Evolutionary conservation across 768 basidiomycete genomes (phyloP), one percentile per base, ranked within the genome.

Genomic region (Guyanaporus albipodus): DNA sequence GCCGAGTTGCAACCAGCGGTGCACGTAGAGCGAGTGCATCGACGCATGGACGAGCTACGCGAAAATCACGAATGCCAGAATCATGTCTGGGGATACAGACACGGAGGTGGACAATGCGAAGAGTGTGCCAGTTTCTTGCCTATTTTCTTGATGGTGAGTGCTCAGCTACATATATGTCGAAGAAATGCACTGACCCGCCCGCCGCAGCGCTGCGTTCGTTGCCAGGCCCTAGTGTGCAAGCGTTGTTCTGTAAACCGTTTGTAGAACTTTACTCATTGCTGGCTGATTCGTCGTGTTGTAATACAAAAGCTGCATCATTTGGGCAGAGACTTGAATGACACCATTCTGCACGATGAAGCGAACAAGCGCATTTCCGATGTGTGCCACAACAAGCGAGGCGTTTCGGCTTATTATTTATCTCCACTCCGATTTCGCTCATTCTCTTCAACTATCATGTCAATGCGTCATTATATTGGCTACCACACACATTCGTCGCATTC

Each of bases 51-150:
- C 17, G 52, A 63, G 4, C 61, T 85, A 33, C 67, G 78, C 6
- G 60, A 67, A 21, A 70, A 77, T 51, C 83, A 85, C 52, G 71
- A 76, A 27, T 85, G 83, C 52, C n/a, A n/a, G 12, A 54, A 57
- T 3, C 75, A 75, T 45, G 27, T 8, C 1, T 83, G 80, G 78
- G 64, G 53, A 33, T 70, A 70, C n/a, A 62, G 72, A 3, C 35
- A 64, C 15, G 78, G 78, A 0, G 60, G 61, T 3, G 76, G 72
- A 10, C 34, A 33, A 15, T 82, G 80, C 41, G 73, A 79, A 35
- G 67, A 70, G 46, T 81, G 80, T 53, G 53, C 58, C 8, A 52
- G 59, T 41, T 50, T 59, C 46, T 60, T 82, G 24, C 62, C 56
- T 2, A 15, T 58, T 2, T 84, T 60, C 59, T 58, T 83, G 37